Evolutionary conservation across 2,329 filamentous ascomycete genomes (phyloP).

Genomic region (Colletotrichum zoysiae): DNA sequence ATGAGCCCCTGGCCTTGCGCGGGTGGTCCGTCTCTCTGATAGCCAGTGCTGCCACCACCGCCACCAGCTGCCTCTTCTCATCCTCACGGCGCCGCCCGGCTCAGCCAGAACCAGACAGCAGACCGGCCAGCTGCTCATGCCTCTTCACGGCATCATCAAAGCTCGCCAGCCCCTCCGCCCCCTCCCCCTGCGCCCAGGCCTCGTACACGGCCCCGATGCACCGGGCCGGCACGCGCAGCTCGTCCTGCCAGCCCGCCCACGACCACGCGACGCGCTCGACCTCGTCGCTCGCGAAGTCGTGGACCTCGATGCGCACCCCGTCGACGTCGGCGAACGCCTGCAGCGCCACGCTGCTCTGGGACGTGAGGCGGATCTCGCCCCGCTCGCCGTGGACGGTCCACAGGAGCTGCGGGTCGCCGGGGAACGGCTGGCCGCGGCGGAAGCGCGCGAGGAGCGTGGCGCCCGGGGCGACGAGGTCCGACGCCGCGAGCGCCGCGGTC

Average conservation of each 20-base stretch:
- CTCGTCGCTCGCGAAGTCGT: constrained; percentile 61
- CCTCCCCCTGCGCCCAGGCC: constrained; percentile 55
- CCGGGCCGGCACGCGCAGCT: constrained; percentile 57
- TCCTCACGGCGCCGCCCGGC: no score
- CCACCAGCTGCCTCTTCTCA: neutral
- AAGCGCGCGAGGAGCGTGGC: constrained; percentile 60
- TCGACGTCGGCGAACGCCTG: constrained; percentile 52
- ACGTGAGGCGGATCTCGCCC: constrained; percentile 56
- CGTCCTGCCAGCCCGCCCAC: constrained; percentile 61
- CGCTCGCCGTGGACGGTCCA: constrained; percentile 66
- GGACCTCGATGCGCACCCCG: constrained; percentile 61
- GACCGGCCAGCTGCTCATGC: constrained; percentile 29
- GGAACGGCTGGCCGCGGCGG: constrained; percentile 63
- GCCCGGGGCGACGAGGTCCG: constrained; percentile 44
- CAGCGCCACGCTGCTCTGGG: constrained; percentile 31
- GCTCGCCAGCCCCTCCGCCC: neutral
- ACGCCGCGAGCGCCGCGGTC: constrained; percentile 53
- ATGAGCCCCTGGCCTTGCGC: no score
- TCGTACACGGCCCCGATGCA: constrained; percentile 70
- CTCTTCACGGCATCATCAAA: constrained; percentile 34
- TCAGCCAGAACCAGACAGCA: constrained; percentile 3
- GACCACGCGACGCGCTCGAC: constrained; percentile 58
- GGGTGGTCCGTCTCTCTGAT: no score
- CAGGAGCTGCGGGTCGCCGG: constrained; percentile 57
- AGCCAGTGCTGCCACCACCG: neutral